phyloP scores from a whole-genome alignment of 1,139 yeast genomes.

The Arxiozyma heterogenica region DNA sequence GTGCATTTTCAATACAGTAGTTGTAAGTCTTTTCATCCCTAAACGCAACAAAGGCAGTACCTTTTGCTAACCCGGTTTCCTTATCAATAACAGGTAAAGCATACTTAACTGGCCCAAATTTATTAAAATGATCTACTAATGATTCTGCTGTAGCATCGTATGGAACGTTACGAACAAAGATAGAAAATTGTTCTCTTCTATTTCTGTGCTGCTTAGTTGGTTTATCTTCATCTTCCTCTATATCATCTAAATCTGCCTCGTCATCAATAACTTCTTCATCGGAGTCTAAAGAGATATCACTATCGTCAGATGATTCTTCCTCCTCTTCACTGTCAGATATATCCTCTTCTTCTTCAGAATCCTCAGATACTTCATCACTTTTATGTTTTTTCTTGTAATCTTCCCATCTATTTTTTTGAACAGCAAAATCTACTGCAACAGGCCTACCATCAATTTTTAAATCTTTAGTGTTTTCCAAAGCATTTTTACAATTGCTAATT shows the following conservation, averaged over 20 bases:
- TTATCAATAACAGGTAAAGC: constrained; percentile 90
- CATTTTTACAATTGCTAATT: constrained; percentile 66
- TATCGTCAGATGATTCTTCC: constrained; percentile 14
- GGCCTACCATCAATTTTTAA: constrained; percentile 81
- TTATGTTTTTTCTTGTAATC: constrained; percentile 37
- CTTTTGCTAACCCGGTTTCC: constrained; percentile 78
- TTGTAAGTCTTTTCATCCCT: constrained; percentile 49
- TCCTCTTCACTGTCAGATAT: constrained; percentile 32
- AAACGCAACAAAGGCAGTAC: constrained; percentile 94
- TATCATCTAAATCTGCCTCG: constrained; percentile 31
- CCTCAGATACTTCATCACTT: constrained; percentile 32
- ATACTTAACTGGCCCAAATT: constrained; percentile 82
- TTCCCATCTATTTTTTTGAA: constrained; percentile 80
- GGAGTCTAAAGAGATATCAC: constrained; percentile 27
- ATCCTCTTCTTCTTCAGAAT: constrained; percentile 31
- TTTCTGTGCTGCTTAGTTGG: constrained; percentile 38
- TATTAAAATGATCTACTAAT: constrained; percentile 64
- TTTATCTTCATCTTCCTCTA: constrained; percentile 30
- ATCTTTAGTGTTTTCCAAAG: constrained; percentile 64
- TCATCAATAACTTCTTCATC: constrained; percentile 19
- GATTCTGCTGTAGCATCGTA: constrained; percentile 85
- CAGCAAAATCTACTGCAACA: constrained; percentile 90
- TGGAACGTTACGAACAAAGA: constrained; percentile 88
- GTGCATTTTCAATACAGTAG: constrained; percentile 69
- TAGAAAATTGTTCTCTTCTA: constrained; percentile 57